Base-by-base conservation (phyloP, 371 early-diverging fungal species). In the Zopfochytrium polystomum region DNA sequence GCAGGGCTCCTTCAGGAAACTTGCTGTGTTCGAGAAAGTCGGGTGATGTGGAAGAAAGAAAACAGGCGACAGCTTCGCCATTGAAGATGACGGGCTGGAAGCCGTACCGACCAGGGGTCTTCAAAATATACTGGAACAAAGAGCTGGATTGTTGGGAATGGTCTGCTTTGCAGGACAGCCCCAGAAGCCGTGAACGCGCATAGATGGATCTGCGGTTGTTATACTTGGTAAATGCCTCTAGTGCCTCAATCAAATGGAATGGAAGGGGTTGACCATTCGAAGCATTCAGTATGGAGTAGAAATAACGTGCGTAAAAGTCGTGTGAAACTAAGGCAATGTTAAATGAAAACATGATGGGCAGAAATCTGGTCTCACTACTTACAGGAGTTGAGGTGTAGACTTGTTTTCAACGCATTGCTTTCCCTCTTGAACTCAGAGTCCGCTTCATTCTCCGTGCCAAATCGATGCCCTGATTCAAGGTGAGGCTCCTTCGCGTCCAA, bases 371-470 rank as follows among this genome's bases (percentile, higher is more conserved):
- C 6, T 30, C 56, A 34, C 22, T 11, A 55, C 68, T 68, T 62
- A 77, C 76, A 92, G 18, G 90, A 90, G 60, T 88, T 87, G 52
- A 90, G 81, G 58, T 90, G 92, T 20, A 89, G 82, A 6, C 75
- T 62, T 44, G 80, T 80, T 65, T 87, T 89, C 60, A 87, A 80
- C 33, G 72, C 73, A 6, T 77, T 80, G 62, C 90, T 87, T 60
- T 90, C 90, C 2, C 66, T 64, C 43, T 79, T 75, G 61, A 89
- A 82, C 27, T 80, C 80, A 23, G 80, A 76, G 23, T 78, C 71
- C 26, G 76, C 77, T 29, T 79, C 80, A n/a, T 75, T 79, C 51
- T 80, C 81, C 7, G 45, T 53, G 15, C 38, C 52, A 32, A 49
- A 58, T 9, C 58, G 47, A 32, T 30, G 27, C 23, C 58, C 58